Evolutionary conservation across 352 stramenopile genomes (phyloP).

Genomic region (Pythium brachiatum): DNA sequence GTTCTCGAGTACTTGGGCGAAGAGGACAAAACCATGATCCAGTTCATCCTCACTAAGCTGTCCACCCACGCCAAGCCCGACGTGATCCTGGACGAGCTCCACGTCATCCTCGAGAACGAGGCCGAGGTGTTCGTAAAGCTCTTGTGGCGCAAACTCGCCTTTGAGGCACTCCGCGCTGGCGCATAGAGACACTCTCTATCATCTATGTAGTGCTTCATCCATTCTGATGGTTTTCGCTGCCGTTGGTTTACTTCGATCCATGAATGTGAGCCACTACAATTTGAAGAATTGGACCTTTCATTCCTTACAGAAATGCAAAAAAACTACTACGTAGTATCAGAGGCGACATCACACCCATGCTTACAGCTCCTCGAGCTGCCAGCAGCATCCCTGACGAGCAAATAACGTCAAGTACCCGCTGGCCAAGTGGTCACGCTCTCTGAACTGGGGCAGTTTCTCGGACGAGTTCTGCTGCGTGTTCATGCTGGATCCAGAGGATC

Average conservation of each 20-base stretch:
- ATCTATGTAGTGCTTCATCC: no score
- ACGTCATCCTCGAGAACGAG: slow-evolving; percentile 44
- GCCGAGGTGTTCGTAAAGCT: slow-evolving; percentile 51
- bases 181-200: background rate
- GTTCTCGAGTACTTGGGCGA: slow-evolving; percentile 53
- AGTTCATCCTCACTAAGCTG: slow-evolving; percentile 48
- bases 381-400: no score
- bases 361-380: no score
- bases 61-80: slow-evolving; percentile 22
- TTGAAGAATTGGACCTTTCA: no score
- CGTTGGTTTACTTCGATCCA: no score
- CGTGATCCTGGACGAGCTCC: slow-evolving; percentile 37
- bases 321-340: no score
- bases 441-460: slow-evolving; percentile 76
- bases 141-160: slow-evolving; percentile 55
- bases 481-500: slow-evolving; percentile 78
- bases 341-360: no score
- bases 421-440: slow-evolving; percentile 76
- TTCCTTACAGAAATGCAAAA: no score
- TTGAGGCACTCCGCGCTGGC: slow-evolving; percentile 35
- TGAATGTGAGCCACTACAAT: no score
- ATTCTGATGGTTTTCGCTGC: no score
- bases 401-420: slow-evolving; percentile 60
- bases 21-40: slow-evolving; percentile 40
- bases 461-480: slow-evolving; percentile 84